These are phyloP conservation scores for Erodium trifolium DNA, from an alignment of 441 rosid genomes.

Conservation along the genomic window DNA sequence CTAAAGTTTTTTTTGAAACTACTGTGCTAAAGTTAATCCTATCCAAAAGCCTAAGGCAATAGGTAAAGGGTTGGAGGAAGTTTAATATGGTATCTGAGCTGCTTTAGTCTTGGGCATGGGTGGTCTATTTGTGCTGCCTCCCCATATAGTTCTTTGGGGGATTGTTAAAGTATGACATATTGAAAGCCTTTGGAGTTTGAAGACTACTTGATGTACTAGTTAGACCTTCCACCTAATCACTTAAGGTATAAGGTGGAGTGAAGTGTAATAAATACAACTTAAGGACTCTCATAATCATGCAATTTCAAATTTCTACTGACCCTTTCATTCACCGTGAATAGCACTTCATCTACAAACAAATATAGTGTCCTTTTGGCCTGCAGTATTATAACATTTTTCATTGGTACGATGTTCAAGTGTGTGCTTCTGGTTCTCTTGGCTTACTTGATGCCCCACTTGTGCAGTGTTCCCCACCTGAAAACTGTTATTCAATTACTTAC, in stretches of 20 bases:
- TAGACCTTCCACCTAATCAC: background rate
- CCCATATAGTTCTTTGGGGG: background rate
- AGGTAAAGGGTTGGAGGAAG: background rate
- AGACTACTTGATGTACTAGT: background rate
- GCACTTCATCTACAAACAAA: background rate
- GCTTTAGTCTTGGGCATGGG: background rate
- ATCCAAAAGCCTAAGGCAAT: background rate
- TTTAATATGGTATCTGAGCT: background rate
- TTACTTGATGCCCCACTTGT: slow-evolving; percentile 17
- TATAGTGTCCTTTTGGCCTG: background rate
- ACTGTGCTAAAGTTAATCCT: background rate
- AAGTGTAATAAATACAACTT: background rate
- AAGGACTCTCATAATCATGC: background rate
- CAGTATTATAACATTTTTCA: background rate
- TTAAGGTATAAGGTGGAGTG: background rate
- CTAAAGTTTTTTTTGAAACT: background rate
- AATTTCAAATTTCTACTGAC: background rate
- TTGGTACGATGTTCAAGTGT: background rate
- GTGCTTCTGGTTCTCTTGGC: slow-evolving; percentile 4
- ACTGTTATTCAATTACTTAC: slow-evolving; percentile 47
- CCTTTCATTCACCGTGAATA: background rate
- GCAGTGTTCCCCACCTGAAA: slow-evolving; percentile 55
- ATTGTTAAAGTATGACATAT: background rate
- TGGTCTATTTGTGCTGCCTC: background rate
- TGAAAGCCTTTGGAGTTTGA: background rate